These are phyloP conservation scores for Silene conica DNA, from an alignment of 148 eudicot species.

Conservation along the genomic window DNA sequence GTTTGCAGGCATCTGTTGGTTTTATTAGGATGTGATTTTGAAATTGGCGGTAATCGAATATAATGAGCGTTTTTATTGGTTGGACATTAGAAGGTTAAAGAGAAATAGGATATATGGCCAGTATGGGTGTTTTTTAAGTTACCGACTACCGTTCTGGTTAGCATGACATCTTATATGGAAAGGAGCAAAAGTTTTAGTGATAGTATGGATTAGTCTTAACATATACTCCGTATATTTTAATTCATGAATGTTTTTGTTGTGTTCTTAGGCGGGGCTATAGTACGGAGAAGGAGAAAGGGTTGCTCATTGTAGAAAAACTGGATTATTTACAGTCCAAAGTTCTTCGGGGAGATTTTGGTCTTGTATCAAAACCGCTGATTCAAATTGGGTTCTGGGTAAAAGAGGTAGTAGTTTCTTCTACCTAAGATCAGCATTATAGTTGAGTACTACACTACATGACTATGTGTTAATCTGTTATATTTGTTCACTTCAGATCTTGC, in stretches of 20 bases:
- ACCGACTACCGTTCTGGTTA: not conserved
- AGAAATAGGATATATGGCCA: not conserved
- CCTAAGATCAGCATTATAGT: not conserved
- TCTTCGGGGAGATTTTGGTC: conserved; percentile 55
- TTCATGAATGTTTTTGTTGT: conserved; percentile 25
- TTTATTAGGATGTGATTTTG: not conserved
- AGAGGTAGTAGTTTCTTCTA: conserved; percentile 51
- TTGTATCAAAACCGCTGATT: conserved; percentile 56
- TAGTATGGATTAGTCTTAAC: not conserved
- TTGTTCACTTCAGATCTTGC: not conserved
- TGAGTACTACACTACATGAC: not conserved
- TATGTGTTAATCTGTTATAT: not conserved
- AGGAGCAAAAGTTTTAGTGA: not conserved
- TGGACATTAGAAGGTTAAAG: not conserved
- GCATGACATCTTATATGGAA: not conserved
- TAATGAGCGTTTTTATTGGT: not conserved
- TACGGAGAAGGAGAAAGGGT: conserved; percentile 81
- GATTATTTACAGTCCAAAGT: conserved; percentile 88
- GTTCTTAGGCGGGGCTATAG: conserved; percentile 75
- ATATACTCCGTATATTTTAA: conserved; percentile 4
- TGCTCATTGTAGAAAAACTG: conserved; percentile 77
- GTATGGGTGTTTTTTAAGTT: not conserved
- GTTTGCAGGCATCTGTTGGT: not conserved
- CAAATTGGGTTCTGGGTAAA: conserved; percentile 51
- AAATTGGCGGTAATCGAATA: not conserved